These are phyloP conservation scores for Populus hybrid DNA, from an alignment of 441 rosid genomes.

Conservation along the genomic window DNA sequence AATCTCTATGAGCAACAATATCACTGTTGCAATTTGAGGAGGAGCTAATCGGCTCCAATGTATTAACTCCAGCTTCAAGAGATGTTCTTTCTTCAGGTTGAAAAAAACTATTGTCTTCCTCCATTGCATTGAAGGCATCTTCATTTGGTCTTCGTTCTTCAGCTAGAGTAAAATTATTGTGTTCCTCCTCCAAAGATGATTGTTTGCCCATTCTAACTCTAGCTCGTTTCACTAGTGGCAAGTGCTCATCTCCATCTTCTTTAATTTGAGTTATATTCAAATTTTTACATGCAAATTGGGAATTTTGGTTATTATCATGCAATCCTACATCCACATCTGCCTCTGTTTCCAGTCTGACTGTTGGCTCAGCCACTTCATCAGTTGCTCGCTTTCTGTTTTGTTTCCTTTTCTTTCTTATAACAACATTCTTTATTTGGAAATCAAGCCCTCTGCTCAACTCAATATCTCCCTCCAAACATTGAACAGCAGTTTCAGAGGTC, in stretches of 20 bases:
- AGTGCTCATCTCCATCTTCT: constrained; percentile 93
- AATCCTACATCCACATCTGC: constrained; percentile 34
- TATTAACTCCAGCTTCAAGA: constrained; percentile 30
- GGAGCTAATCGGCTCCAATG: constrained; percentile 34
- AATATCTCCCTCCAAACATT: constrained; percentile 50
- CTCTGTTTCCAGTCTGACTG: constrained; percentile 32
- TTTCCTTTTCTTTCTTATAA: constrained; percentile 78
- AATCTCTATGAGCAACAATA: constrained; percentile 29
- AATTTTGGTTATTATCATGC: constrained; percentile 31
- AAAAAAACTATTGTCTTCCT: constrained; percentile 30
- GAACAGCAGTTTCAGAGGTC: constrained; percentile 40
- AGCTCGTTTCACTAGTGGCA: constrained; percentile 93
- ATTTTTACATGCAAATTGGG: constrained; percentile 38
- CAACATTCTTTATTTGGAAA: constrained; percentile 62
- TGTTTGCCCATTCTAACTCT: constrained; percentile 90
- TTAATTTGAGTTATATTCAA: constrained; percentile 39
- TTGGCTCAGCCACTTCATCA: constrained; percentile 44
- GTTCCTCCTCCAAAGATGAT: constrained; percentile 37
- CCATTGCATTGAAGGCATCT: constrained; percentile 23
- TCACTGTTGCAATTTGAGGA: constrained; percentile 31
- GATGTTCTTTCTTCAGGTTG: constrained; percentile 49
- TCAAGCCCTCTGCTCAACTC: constrained; percentile 66
- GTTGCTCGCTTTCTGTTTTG: constrained; percentile 58
- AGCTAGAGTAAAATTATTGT: constrained; percentile 28
- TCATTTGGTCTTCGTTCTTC: constrained; percentile 47